These are phyloP conservation scores for Bathelium albidoporum DNA, from an alignment of 495 filamentous ascomycete species.

Conservation along the genomic window DNA sequence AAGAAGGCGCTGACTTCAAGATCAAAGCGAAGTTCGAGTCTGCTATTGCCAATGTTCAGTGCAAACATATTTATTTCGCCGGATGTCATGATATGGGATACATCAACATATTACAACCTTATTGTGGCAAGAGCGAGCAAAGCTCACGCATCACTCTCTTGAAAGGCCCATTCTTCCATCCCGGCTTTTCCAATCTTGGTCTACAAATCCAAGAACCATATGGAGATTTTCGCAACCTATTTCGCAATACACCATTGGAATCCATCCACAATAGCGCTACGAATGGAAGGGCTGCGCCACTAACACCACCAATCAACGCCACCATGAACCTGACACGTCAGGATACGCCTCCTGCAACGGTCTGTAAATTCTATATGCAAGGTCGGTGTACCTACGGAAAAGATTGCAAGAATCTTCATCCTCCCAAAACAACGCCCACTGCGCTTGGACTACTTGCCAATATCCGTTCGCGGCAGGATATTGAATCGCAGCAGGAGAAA, in stretches of 20 bases:
- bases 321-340: slow-evolving; percentile 2
- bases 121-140: slow-evolving; percentile 20
- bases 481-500: slow-evolving; percentile 7
- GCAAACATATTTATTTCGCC: slow-evolving; percentile 57
- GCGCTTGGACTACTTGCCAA: neutral
- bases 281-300: neutral
- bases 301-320: slow-evolving; percentile 7
- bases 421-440: slow-evolving; percentile 7
- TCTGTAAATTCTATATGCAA: slow-evolving; percentile 24
- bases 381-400: slow-evolving; percentile 24
- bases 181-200: slow-evolving; percentile 22
- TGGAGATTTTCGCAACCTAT: slow-evolving; percentile 22
- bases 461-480: slow-evolving; percentile 9
- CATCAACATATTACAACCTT: slow-evolving; percentile 44
- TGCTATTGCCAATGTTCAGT: slow-evolving; percentile 50
- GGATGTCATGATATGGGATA: slow-evolving; percentile 55
- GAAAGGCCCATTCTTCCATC: slow-evolving; percentile 24
- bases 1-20: slow-evolving; percentile 52
- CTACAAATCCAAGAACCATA: slow-evolving; percentile 16
- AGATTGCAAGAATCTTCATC: slow-evolving; percentile 20
- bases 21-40: slow-evolving; percentile 51
- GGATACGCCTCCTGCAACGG: neutral
- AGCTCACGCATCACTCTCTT: slow-evolving; percentile 42
- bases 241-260: slow-evolving; percentile 18
- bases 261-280: neutral